Conservation (phyloP, 2,329 filamentous ascomycete species). For the Talaromyces funiculosus region DNA sequence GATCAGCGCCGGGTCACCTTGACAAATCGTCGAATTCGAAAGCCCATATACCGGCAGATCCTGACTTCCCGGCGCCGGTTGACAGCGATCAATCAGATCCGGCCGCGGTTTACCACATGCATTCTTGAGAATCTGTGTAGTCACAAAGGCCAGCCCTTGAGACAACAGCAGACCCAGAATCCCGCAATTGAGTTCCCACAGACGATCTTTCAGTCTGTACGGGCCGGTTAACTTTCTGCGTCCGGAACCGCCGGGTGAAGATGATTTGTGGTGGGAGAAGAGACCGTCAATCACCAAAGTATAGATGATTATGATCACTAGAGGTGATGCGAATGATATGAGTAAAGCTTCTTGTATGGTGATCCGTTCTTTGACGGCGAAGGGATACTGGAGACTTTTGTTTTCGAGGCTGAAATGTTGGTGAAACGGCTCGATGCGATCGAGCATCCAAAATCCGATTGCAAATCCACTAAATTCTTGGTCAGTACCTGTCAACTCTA, state of each 20-base stretch:
- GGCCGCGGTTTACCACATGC: conserved; percentile 55
- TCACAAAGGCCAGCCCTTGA: conserved; percentile 51
- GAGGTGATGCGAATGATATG: conserved; percentile 46
- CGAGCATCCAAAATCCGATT: conserved; percentile 48
- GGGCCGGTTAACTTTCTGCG: conserved; percentile 39
- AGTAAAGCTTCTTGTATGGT: conserved; percentile 46
- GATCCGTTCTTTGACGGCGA: conserved; percentile 51
- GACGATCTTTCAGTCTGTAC: conserved; percentile 50
- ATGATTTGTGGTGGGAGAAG: conserved; percentile 48
- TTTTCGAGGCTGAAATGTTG: conserved; percentile 55
- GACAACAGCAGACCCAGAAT: conserved; percentile 52
- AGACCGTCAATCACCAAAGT: conserved; percentile 55
- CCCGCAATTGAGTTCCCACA: conserved; percentile 60
- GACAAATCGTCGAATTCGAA: conserved; percentile 48
- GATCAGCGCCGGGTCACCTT: conserved; percentile 45
- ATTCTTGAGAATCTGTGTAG: conserved; percentile 55
- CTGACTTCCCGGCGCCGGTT: conserved; percentile 30
- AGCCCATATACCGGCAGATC: conserved; percentile 39
- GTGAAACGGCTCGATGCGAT: conserved; percentile 51
- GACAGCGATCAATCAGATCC: conserved; percentile 54
- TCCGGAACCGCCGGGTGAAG: conserved; percentile 31
- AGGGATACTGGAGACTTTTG: conserved; percentile 54
- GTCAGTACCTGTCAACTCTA: background rate
- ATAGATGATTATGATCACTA: conserved; percentile 50
- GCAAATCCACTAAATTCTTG: conserved; percentile 30